Evolutionary conservation across 2,329 filamentous ascomycete genomes (phyloP).

Genomic region (Fusarium nematophilum): DNA sequence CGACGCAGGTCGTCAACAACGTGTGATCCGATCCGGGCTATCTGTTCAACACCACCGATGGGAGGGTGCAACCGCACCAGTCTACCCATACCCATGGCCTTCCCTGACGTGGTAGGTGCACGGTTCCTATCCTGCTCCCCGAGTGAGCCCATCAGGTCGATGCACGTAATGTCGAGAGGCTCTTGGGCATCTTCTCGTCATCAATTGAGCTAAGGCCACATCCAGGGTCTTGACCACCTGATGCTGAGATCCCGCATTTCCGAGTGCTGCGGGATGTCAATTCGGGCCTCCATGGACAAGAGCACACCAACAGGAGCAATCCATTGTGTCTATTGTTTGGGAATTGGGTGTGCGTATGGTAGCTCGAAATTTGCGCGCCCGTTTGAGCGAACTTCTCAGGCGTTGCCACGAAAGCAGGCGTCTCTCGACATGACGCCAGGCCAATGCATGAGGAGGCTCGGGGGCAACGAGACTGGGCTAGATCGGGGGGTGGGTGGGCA

Average conservation of each 20-base stretch:
- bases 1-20: conserved; percentile 41
- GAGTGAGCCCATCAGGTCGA: conserved; percentile 44
- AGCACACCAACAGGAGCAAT: conserved; percentile 27
- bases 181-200: conserved; percentile 32
- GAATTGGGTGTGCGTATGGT: conserved; percentile 36
- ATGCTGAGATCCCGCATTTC: conserved; percentile 40
- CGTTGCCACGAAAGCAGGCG: conserved; percentile 54
- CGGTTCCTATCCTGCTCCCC: conserved; percentile 42
- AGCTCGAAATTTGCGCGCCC: conserved; percentile 25
- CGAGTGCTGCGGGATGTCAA: conserved; percentile 28
- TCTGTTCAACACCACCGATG: conserved; percentile 46
- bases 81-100: conserved; percentile 44
- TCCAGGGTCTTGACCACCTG: conserved; percentile 39
- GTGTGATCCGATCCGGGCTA: conserved; percentile 45
- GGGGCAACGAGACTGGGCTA: conserved; percentile 39
- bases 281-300: conserved; percentile 30
- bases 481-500: conserved; percentile 43
- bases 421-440: conserved; percentile 44
- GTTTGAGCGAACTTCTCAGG: conserved; percentile 45
- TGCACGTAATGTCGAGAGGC: conserved; percentile 43
- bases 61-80: conserved; percentile 41
- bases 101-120: conserved; percentile 46
- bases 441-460: conserved; percentile 38
- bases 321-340: conserved; percentile 18
- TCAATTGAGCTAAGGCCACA: conserved; percentile 38